A percentile compares a stretch with the other conserved stretches of the same genome.
Conservation (phyloP, 108 stramenopile genomes). For the Cyclotella kingstonii region DNA sequence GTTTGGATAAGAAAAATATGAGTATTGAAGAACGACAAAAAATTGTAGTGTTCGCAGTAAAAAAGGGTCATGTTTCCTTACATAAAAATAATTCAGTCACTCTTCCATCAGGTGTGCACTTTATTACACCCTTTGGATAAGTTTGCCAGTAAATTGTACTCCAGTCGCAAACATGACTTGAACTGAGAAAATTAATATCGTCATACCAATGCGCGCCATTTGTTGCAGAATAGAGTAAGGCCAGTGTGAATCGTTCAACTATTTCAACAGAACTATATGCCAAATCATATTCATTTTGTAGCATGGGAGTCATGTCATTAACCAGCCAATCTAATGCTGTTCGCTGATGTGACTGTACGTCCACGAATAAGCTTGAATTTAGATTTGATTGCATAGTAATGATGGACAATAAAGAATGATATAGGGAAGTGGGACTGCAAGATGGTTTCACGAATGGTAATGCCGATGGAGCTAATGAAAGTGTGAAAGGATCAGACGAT, state of each 20-base stretch:
- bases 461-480: too few relatives aligned
- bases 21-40: too few relatives aligned
- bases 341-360: background rate
- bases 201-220: conserved; percentile 5
- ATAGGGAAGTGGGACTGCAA: background rate
- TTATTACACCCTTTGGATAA: background rate
- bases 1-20: too few relatives aligned
- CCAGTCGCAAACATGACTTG: conserved; percentile 22
- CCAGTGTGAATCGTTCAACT: conserved; percentile 7
- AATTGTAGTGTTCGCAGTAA: too few relatives aligned
- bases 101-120: background rate
- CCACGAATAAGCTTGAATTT: background rate
- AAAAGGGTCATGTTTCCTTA: background rate
- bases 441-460: conserved; percentile 3
- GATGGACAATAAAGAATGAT: background rate
- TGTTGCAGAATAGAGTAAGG: conserved; percentile 13
- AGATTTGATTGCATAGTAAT: background rate
- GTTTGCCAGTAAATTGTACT: background rate
- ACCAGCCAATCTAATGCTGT: conserved; percentile 14
- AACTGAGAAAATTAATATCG: background rate
- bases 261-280: background rate
- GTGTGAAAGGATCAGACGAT: too few relatives aligned
- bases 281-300: too few relatives aligned
- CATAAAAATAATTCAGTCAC: conserved; percentile 5
- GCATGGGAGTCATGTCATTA: background rate